Base-by-base conservation (phyloP, 768 basidiomycete species). In the Agaricus blazei region DNA sequence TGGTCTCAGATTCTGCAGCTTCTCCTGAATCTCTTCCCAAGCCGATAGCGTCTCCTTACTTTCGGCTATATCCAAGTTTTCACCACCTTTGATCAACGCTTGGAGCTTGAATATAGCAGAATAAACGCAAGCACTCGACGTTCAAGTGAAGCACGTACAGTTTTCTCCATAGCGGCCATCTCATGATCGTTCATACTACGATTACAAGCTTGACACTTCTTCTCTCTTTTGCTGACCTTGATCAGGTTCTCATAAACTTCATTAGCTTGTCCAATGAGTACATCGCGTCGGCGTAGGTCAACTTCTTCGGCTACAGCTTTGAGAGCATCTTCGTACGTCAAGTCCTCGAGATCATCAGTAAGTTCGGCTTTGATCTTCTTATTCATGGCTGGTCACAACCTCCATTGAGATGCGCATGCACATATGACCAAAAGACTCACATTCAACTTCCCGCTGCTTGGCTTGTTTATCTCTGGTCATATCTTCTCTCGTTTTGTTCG, bases 161-260 rank as follows among this genome's bases (percentile, higher is more conserved):
- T 83, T 70, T 77, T 79, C 67, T 94, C 88, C 58, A 94, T 90
- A 0, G 78, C 75, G 0, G 70, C 69, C 9, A 78, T 59, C 57
- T 80, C 76, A 9, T 67, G 64, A 48, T 79, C 77, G 23, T 79
- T 71, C 64, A 98, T 70, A 38, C 74, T 74, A 1, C 94, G 81
- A 61, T 84, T 83, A 65, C 96, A 98, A 7, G 84, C 84, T 9
- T 80, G 74, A 63, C 96, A 99, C 0, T 75, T 68, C 63, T 87
- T 84, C 58, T 85, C 80, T 48, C 75, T 71, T 64, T 80, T 81
- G 34, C 88, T 90, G 1, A 69, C 67, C 14, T 72, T 69, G 40
- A 92, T 74, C 29, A 90, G 61, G 1, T 67, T 65, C 54, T 83
- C 73, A 54, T 82, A 95, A 36, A 79, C 74, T 27, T 56, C 48